Conservation (phyloP, 441 rosid species). For the Gossypium davidsonii region DNA sequence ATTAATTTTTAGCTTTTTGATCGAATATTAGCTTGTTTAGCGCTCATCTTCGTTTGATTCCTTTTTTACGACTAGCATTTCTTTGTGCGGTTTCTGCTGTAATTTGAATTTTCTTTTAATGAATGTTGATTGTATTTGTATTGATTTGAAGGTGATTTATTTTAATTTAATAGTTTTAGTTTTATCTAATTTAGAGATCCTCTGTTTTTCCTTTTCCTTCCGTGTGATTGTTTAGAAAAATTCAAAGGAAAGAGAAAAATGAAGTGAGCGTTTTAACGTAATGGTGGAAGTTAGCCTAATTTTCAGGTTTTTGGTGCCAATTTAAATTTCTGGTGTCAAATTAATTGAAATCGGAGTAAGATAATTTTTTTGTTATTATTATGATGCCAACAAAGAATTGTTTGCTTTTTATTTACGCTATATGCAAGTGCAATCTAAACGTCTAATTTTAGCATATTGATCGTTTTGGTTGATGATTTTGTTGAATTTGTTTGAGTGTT, state of each 20-base stretch:
- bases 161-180: neutral
- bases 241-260: neutral
- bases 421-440: neutral
- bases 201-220: constrained; percentile 8
- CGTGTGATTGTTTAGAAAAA: constrained; percentile 13
- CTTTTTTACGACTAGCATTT: neutral
- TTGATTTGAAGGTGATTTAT: neutral
- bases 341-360: neutral
- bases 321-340: neutral
- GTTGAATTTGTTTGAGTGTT: neutral
- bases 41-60: neutral
- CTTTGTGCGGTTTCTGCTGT: neutral
- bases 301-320: neutral
- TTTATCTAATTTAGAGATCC: neutral
- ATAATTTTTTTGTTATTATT: neutral
- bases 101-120: neutral
- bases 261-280: neutral
- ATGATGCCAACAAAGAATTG: neutral
- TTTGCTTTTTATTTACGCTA: neutral
- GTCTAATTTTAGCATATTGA: neutral
- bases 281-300: neutral
- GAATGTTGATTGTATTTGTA: neutral
- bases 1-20: neutral
- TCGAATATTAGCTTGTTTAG: neutral
- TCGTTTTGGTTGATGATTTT: neutral